Conservation (phyloP, 1,284 basidiomycete species). For the Gomphus sp. region DNA sequence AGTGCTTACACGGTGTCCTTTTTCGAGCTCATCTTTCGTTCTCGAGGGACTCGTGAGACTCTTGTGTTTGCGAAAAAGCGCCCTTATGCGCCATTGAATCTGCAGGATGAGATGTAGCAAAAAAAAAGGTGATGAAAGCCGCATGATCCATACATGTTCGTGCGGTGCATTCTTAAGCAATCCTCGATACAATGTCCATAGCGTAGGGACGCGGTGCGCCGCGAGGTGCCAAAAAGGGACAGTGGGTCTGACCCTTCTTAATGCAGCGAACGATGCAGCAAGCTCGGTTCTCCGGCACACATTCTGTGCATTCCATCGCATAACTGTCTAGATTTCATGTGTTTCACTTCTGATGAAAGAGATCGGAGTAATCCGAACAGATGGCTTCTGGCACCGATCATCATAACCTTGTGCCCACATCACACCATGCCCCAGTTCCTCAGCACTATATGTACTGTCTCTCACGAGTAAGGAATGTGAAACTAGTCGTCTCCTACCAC, state of each 20-base stretch:
- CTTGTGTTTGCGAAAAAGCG: conserved; percentile 44
- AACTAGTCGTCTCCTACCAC: too few species aligned
- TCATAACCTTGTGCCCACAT: too few species aligned
- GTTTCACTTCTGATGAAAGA: background rate
- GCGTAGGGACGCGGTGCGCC: conserved; percentile 67
- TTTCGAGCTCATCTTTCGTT: conserved; percentile 36
- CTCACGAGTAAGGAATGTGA: too few species aligned
- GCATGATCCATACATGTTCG: conserved; percentile 30
- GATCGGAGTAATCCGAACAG: background rate
- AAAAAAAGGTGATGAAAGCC: too few species aligned
- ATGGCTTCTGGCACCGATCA: background rate
- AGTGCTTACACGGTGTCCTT: conserved; percentile 42
- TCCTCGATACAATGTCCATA: conserved; percentile 66
- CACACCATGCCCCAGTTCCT: too few species aligned
- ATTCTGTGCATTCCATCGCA: background rate
- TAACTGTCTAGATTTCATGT: background rate
- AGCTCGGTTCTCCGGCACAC: background rate
- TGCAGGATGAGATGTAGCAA: conserved; percentile 19
- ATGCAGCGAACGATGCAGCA: conserved; percentile 30
- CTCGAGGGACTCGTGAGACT: conserved; percentile 38
- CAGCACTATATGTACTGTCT: too few species aligned
- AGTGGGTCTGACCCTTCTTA: conserved; percentile 48
- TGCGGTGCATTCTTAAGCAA: conserved; percentile 49
- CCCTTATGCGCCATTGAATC: conserved; percentile 48
- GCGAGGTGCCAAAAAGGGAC: conserved; percentile 63